These are phyloP conservation scores for Gloeophyllum trabeum DNA, from an alignment of 768 basidiomycete species.

Conservation along the genomic window DNA sequence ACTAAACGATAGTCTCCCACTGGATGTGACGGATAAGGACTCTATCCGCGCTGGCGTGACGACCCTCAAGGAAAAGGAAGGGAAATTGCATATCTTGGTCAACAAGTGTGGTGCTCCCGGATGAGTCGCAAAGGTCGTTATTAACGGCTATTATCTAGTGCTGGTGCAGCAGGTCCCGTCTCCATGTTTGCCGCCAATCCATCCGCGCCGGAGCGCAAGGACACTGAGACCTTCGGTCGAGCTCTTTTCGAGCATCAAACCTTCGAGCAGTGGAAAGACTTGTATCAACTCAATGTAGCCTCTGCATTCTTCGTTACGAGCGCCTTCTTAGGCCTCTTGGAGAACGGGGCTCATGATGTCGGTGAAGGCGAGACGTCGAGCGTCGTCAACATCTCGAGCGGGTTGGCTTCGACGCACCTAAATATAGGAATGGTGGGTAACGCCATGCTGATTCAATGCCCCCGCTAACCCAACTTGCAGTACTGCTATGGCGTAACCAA, in stretches of 20 bases:
- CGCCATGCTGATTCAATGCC: background rate
- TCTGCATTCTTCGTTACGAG: slow-evolving; percentile 15
- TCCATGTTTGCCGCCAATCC: slow-evolving; percentile 7
- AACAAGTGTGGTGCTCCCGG: slow-evolving; percentile 5
- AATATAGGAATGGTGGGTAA: background rate
- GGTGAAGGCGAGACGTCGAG: slow-evolving; percentile 7
- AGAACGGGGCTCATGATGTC: slow-evolving; percentile 5
- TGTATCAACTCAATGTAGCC: slow-evolving; percentile 12
- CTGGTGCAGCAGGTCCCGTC: background rate
- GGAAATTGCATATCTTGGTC: slow-evolving; percentile 7
- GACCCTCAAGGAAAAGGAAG: slow-evolving; percentile 2
- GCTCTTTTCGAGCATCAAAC: slow-evolving; percentile 14
- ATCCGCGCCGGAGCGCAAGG: slow-evolving; percentile 7
- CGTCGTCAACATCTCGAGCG: slow-evolving; percentile 14
- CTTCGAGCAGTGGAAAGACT: slow-evolving; percentile 12
- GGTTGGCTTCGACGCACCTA: background rate
- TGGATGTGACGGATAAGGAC: slow-evolving; percentile 1
- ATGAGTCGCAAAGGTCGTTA: background rate
- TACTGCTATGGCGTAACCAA: slow-evolving; percentile 11
- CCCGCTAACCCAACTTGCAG: background rate
- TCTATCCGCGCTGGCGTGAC: slow-evolving; percentile 1
- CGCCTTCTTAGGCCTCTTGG: slow-evolving; percentile 15
- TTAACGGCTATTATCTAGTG: slow-evolving; percentile 1
- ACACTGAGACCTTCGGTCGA: slow-evolving; percentile 9
- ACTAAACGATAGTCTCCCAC: background rate